Conservation (phyloP, 257 asterid species). For the Voacanga thouarsii region DNA sequence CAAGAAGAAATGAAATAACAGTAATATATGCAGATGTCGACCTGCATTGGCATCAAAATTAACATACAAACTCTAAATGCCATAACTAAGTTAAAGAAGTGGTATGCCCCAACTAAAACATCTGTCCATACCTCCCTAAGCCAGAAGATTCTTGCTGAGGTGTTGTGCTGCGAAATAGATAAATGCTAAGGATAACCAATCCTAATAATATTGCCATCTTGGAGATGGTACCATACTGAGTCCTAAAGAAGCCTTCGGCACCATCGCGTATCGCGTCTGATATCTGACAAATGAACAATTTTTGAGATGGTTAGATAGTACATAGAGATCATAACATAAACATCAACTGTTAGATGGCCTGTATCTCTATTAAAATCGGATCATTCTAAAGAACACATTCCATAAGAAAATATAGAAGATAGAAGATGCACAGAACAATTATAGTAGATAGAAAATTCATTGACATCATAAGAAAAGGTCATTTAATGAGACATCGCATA, state of each 20-base stretch:
- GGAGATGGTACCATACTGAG: constrained; percentile 93
- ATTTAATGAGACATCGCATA: background rate
- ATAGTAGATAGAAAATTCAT: background rate
- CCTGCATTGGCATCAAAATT: constrained; percentile 47
- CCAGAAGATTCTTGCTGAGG: constrained; percentile 96
- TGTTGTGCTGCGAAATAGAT: constrained; percentile 77
- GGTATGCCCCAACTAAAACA: background rate
- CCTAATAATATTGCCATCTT: constrained; percentile 87
- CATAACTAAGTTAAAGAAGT: background rate
- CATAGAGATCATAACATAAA: background rate
- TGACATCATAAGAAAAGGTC: background rate
- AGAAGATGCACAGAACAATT: background rate
- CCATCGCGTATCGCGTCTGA: constrained; percentile 99
- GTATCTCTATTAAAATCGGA: background rate
- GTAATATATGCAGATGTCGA: constrained; percentile 75
- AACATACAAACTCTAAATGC: background rate
- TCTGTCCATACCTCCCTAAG: constrained; percentile 62
- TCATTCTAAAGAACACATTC: background rate
- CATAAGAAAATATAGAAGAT: no score
- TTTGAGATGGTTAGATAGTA: constrained; percentile 21
- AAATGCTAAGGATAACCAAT: constrained; percentile 68
- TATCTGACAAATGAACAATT: constrained; percentile 55
- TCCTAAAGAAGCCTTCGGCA: constrained; percentile 97
- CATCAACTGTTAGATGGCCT: background rate
- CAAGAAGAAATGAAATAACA: constrained; percentile 86